Evolutionary conservation across 495 filamentous ascomycete species (phyloP), one percentile per base, ranked within the genome.

Genomic region (Penicillium cinerascens): DNA sequence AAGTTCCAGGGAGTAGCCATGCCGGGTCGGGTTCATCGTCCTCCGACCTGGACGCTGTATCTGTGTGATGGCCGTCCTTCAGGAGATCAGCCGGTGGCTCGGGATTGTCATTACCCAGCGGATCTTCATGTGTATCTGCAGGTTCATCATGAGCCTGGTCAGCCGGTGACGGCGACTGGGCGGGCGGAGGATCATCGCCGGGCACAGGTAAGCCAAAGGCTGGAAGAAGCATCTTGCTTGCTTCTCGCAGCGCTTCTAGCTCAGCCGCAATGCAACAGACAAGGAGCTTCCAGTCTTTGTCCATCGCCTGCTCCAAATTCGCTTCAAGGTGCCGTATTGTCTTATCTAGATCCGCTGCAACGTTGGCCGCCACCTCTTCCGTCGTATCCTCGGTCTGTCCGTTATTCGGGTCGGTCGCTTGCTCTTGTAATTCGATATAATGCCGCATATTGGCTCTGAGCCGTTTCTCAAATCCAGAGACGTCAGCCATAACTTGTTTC

Each of bases 261-360:
- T 98, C 93, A 1, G 93, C 89, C 4, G 91, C 87, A 52, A 97
- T 85, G 51, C 88, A 91, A 51, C 87, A 92, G 20, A 96, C 82
- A 21, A 98, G 75, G 22, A 97, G 69, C 37, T 88, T 97, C 93
- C 93, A 98, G 6, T 83, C 80, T 48, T 79, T 80, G 4, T 59
- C 58, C 33, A 78, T 71, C n/a, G 76, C 72, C 25, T 71, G 42
- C 15, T 71, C 64, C 52, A 80, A 45, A 37, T 72, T 63, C 0
- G 59, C 47, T 51, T 73, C 69, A 36, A 80, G 52, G n/a, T 53
- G 53, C 5, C 67, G 58, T 6, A 76, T 70, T 2, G 71, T 75
- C 45, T 66, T 60, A 21, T 65, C 54, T 44, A 84, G 61, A 43
- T 81, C 73, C 10, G 67, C 59, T 26, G 77, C 49, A 13, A 83